Base-by-base conservation (phyloP, 1,284 basidiomycete species). In the Heterobasidion irregulare region DNA sequence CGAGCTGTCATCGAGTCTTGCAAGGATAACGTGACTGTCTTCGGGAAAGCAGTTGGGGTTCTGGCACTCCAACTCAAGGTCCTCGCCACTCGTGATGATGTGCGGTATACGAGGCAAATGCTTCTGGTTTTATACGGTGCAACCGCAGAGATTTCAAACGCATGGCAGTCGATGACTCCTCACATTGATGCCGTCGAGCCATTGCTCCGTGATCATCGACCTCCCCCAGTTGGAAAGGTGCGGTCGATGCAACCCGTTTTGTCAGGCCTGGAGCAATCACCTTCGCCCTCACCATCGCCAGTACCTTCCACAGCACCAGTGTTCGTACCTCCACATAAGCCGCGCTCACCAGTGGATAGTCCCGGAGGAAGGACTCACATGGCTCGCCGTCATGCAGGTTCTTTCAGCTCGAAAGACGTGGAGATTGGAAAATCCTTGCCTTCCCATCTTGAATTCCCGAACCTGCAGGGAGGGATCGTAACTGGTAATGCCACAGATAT, bases 401-500 rank as follows among this genome's bases (percentile, higher is more conserved):
- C 93, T 0, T 97, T 96, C 73, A 94, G 92, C 61, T 86, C 80
- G 38, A 89, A 92, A 65, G 94, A 97, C 66, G 88, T 97, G 1
- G 86, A 95, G 67, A 83, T 92, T 55, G 94, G 94, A 41, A 91
- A 86, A 69, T 76, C 82, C 54, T 72, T 96, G 59, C 88, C 91
- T 3, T 84, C 84, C 13, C 80, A 81, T 59, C 77, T 81, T 45
- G 75, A 75, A 53, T 49, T 59, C 5, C 63, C 65, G 10, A 57
- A 54, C 10, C 52, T 66, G 26, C 63, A 62, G 15, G 61, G 57
- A 4, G 63, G 64, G 6, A 46, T 67, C 41, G 52, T 61, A 15
- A 61, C 59, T 15, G 63, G 64, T 1, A 57, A 56, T 16, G 56
- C 60, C 8, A 60, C 65, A 6, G 63, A 75, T 35, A 73, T 73